phyloP scores from a whole-genome alignment of 805 yeast species.

The Saccharomycopsis amapae region DNA sequence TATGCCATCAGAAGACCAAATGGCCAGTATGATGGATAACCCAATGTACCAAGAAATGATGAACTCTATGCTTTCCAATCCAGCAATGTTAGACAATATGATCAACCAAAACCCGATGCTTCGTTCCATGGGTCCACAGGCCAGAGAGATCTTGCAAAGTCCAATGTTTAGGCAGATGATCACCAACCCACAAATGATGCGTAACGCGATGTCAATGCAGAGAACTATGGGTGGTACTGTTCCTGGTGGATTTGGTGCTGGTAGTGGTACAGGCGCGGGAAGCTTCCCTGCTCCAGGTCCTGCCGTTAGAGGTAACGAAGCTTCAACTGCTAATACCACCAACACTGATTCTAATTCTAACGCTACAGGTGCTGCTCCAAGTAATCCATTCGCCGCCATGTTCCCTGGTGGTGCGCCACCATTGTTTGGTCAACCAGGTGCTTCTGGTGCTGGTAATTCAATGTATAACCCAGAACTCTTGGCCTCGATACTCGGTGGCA shows the following conservation, averaged over 20 bases:
- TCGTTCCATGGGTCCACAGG: slow-evolving; percentile 83
- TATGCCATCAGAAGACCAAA: slow-evolving; percentile 68
- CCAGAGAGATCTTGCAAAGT: slow-evolving; percentile 75
- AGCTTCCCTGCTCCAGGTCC: slow-evolving; percentile 30
- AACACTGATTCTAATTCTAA: no score
- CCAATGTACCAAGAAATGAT: slow-evolving; percentile 79
- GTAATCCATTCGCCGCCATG: slow-evolving; percentile 49
- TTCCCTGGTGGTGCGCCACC: slow-evolving; percentile 33
- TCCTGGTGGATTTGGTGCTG: no score
- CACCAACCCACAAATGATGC: slow-evolving; percentile 77
- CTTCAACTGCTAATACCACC: no score
- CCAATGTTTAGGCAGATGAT: slow-evolving; percentile 75
- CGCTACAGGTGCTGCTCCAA: slow-evolving; percentile 26
- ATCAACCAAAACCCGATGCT: slow-evolving; percentile 80
- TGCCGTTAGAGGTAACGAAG: slow-evolving; percentile 23
- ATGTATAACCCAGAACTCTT: slow-evolving; percentile 29
- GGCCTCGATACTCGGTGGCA: slow-evolving; percentile 57
- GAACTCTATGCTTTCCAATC: slow-evolving; percentile 77
- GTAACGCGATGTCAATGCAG: slow-evolving; percentile 75
- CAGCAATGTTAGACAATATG: slow-evolving; percentile 79
- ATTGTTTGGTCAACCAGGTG: slow-evolving; percentile 24
- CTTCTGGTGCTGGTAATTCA: slow-evolving; percentile 23
- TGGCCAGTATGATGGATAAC: slow-evolving; percentile 66
- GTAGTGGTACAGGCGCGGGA: slow-evolving; percentile 28
- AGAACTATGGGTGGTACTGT: slow-evolving; percentile 39